Conservation (phyloP, 2,329 filamentous ascomycete genomes). For the Teratosphaeria zuluensis region DNA sequence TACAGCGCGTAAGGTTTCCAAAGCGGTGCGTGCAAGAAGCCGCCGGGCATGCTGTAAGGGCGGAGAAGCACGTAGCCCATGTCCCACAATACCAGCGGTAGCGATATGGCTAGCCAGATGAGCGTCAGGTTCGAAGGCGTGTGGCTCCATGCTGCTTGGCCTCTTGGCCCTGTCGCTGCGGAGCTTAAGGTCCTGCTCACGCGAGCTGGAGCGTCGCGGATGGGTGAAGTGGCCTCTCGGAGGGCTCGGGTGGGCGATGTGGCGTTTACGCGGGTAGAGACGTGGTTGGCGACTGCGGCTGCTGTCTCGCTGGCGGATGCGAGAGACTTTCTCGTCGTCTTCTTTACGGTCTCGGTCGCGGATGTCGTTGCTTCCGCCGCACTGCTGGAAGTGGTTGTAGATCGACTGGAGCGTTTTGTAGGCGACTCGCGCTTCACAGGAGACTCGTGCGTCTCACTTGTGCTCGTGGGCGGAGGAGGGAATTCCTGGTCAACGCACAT, state of each 20-base stretch:
- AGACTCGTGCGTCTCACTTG: slow-evolving; percentile 3
- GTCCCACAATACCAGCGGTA: slow-evolving; percentile 78
- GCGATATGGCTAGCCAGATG: slow-evolving; percentile 62
- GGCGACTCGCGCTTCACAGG: slow-evolving; percentile 8
- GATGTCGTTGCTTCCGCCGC: not conserved
- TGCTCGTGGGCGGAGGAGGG: not conserved
- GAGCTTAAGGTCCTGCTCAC: not conserved
- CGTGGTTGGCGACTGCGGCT: not conserved
- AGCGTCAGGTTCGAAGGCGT: slow-evolving; percentile 51
- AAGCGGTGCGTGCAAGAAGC: slow-evolving; percentile 58
- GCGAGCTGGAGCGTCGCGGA: too few species aligned
- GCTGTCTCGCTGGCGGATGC: not conserved
- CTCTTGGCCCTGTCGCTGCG: not conserved
- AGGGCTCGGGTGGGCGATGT: not conserved
- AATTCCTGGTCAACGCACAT: not conserved
- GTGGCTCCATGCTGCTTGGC: slow-evolving; percentile 43
- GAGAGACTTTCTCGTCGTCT: not conserved
- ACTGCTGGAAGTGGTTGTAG: not conserved
- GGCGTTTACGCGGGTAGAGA: not conserved
- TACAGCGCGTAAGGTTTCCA: slow-evolving; percentile 75
- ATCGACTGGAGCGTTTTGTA: not conserved
- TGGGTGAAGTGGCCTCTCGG: not conserved
- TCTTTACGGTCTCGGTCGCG: not conserved
- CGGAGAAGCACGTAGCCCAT: slow-evolving; percentile 67
- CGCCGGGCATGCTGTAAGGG: slow-evolving; percentile 73